These are phyloP conservation scores for Punica granatum DNA, from an alignment of 345 rosid species.

Conservation along the genomic window DNA sequence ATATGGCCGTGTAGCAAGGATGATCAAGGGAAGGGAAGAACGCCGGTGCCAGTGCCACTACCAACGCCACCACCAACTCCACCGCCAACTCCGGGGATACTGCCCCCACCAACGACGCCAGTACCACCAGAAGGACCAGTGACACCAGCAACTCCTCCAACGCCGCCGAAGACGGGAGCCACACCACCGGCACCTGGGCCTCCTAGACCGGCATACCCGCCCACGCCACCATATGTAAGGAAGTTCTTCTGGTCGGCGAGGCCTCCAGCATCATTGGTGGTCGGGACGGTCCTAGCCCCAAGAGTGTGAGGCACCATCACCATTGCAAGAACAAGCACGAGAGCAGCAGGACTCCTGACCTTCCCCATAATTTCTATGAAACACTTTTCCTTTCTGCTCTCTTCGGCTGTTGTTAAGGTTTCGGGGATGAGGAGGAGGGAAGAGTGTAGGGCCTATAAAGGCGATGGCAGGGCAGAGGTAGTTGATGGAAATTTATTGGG, in stretches of 20 bases:
- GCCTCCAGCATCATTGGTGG: slow-evolving; percentile 16
- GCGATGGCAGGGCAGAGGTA: not conserved
- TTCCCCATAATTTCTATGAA: slow-evolving; percentile 15
- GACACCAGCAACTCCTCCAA: slow-evolving; percentile 43
- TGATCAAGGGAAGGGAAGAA: slow-evolving; percentile 35
- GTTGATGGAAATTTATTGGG: slow-evolving; percentile 2
- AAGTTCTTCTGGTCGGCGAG: slow-evolving; percentile 70
- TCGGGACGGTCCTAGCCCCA: slow-evolving; percentile 33
- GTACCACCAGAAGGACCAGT: slow-evolving; percentile 28
- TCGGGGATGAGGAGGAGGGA: not conserved
- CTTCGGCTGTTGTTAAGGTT: not conserved
- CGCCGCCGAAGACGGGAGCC: slow-evolving; percentile 38
- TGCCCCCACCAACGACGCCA: slow-evolving; percentile 22
- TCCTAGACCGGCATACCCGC: slow-evolving; percentile 58
- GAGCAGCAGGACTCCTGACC: slow-evolving; percentile 21
- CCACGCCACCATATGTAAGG: slow-evolving; percentile 49
- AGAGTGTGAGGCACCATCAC: slow-evolving; percentile 19
- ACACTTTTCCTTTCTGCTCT: not conserved
- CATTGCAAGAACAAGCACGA: slow-evolving; percentile 28
- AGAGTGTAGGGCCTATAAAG: not conserved
- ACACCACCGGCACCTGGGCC: slow-evolving; percentile 20
- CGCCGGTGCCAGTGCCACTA: slow-evolving; percentile 18
- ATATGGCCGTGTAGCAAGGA: not conserved
- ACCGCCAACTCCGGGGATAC: slow-evolving; percentile 18
- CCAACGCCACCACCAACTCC: slow-evolving; percentile 31